Evolutionary conservation across 2,329 filamentous ascomycete genomes (phyloP), one percentile per base, ranked within the genome.

Genomic region (Calonectria hongkongensis): DNA sequence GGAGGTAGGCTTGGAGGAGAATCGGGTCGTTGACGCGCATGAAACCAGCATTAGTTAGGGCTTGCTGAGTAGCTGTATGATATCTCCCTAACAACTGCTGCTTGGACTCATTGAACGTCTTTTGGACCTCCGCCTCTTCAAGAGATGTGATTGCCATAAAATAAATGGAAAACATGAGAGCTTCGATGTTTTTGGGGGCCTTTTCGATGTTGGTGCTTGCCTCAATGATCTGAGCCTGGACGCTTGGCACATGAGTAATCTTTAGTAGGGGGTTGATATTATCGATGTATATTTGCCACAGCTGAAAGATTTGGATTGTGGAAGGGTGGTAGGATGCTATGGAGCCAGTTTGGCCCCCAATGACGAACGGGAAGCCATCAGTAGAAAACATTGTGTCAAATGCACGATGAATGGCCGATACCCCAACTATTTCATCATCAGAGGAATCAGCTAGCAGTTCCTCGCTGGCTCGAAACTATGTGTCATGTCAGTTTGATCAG

Each of bases 201-300:
- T 87, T 89, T 33, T 87, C 83, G 6, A 91, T 80, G 66, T 91
- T 87, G 3, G 88, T 87, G 43, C 88, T 88, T 9, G 91, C 91
- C 70, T 92, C 90, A 64, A 94, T 89, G 47, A 94, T 88, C 66
- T 89, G 88, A n/a, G 84, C 85, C 79, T 94, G 92, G 1, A 94
- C 83, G 1, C 89, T 93, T 0, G 92, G 92, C 0, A 90, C 89
- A 78, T 94, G 93, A 0, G 91, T 92, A 69, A 94, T 86, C 78
- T 94, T 94, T 58, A 94, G 85, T 7, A 95, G 80, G 0, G 92
- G 92, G 76, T 94, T 92, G 76, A 94, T 90, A 77, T 94, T 94
- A 74, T 91, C 89, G 50, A 94, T 87, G 79, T 93, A 94, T 18
- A 90, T 87, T 81, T 94, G 92, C 92, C 93, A 94, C 21, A 93